These are phyloP conservation scores for Peziza echinospora DNA, from an alignment of 495 filamentous ascomycete genomes.

Conservation along the genomic window DNA sequence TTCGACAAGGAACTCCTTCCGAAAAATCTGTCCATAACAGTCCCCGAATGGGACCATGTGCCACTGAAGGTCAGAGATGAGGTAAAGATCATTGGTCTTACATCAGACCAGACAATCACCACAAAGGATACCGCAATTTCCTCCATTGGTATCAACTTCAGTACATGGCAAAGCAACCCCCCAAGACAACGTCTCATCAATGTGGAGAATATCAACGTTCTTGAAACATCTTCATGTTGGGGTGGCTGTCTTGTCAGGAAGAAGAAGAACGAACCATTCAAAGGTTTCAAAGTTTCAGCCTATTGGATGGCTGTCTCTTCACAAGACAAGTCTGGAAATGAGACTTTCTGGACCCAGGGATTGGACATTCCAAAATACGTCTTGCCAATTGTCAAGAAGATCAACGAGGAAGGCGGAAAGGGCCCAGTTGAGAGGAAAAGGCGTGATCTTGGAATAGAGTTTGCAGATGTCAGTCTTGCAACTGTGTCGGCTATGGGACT, in stretches of 20 bases:
- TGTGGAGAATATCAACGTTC: conserved; percentile 19
- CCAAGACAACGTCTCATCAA: conserved; percentile 18
- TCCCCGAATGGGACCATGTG: conserved; percentile 17
- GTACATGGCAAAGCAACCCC: conserved; percentile 20
- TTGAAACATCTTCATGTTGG: conserved; percentile 17
- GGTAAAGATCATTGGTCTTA: conserved; percentile 16
- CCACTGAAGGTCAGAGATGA: conserved; percentile 20
- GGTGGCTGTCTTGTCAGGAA: conserved; percentile 17
- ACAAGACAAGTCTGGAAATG: conserved; percentile 18
- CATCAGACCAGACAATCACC: conserved; percentile 15
- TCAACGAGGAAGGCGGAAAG: conserved; percentile 7
- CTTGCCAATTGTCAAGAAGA: conserved; percentile 14
- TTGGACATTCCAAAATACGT: conserved; percentile 18
- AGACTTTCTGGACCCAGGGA: conserved; percentile 19
- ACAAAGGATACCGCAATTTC: conserved; percentile 19
- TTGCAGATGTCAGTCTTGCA: conserved; percentile 20
- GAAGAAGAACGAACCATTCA: conserved; percentile 10
- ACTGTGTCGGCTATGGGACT: conserved; percentile 19
- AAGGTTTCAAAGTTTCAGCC: conserved; percentile 13
- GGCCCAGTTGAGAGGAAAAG: conserved; percentile 9
- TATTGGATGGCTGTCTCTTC: conserved; percentile 20
- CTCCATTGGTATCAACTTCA: conserved; percentile 19
- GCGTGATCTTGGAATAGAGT: conserved; percentile 18
- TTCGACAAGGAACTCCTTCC: conserved; percentile 15
- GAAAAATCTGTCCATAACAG: conserved; percentile 8